A percentile compares a stretch with the other conserved stretches of the same genome.
phyloP scores from a whole-genome alignment of 257 asterid species.

The Primulina tabacum region DNA sequence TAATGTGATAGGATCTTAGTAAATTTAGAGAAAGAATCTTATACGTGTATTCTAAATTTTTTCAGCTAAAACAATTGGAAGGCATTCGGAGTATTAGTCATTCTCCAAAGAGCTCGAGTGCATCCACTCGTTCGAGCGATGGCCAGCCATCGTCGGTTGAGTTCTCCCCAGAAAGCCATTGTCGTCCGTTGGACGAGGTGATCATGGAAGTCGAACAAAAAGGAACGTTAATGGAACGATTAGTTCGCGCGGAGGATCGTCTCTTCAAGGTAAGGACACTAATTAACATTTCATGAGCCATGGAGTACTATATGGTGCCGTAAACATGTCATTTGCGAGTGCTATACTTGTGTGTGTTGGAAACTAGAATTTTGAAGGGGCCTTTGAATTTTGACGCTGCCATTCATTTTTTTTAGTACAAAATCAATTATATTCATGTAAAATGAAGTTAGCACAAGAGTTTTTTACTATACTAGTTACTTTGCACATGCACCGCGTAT shows the following conservation, averaged over 20 bases:
- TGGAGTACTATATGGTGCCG: too few species aligned
- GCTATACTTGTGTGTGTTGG: neutral
- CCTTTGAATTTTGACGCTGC: neutral
- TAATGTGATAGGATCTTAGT: too few species aligned
- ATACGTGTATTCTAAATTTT: neutral
- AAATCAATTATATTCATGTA: neutral
- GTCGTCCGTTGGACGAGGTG: slow-evolving; percentile 62
- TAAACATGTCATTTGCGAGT: too few species aligned
- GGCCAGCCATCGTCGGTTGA: slow-evolving; percentile 39
- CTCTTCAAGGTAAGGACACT: slow-evolving; percentile 46
- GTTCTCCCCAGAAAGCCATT: slow-evolving; percentile 49
- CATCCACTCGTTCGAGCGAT: slow-evolving; percentile 39
- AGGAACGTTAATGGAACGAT: slow-evolving; percentile 60
- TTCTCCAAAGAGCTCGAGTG: slow-evolving; percentile 56
- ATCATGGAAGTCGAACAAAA: slow-evolving; percentile 53
- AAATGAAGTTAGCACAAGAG: too few species aligned
- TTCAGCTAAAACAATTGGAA: slow-evolving; percentile 61
- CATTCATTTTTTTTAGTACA: too few species aligned
- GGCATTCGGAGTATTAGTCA: slow-evolving; percentile 31
- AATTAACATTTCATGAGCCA: too few species aligned
- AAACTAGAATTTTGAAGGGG: neutral
- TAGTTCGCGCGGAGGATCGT: slow-evolving; percentile 58
- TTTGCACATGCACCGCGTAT: too few species aligned
- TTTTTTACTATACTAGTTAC: too few species aligned
- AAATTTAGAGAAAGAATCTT: too few species aligned